Percentiles rank a stretch among this genome's conserved stretches.
Evolutionary conservation across 345 rosid genomes (phyloP).

Genomic region (Arabis alpina): DNA sequence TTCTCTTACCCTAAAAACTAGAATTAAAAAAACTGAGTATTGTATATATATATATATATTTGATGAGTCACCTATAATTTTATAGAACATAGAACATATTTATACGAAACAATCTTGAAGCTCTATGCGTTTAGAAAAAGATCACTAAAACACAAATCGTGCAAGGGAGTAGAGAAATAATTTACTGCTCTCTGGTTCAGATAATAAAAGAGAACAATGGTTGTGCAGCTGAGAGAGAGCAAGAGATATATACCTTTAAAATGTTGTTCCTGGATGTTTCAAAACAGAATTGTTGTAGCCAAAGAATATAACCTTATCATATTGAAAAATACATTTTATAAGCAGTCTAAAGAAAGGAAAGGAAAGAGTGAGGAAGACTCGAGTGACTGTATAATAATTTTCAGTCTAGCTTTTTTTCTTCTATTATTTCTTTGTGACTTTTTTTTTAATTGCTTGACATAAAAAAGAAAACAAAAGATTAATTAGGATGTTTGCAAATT

Average conservation of each 20-base stretch:
- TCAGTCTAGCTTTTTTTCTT: not conserved
- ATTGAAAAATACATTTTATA: not conserved
- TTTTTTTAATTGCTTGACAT: too few relatives aligned
- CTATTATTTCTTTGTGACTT: too few relatives aligned
- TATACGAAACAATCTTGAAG: not conserved
- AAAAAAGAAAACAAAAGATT: not conserved
- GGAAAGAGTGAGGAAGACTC: not conserved
- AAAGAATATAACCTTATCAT: not conserved
- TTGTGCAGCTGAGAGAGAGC: not conserved
- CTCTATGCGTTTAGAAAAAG: not conserved
- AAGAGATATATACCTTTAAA: not conserved
- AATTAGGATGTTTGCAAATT: too few relatives aligned
- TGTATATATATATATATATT: not conserved
- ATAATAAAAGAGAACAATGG: not conserved
- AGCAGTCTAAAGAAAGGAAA: not conserved
- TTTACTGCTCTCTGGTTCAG: not conserved
- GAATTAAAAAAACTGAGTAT: not conserved
- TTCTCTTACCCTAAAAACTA: not conserved
- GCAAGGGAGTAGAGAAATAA: not conserved
- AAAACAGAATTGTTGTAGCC: not conserved
- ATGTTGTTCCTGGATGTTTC: slow-evolving; percentile 2
- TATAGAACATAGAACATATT: slow-evolving; percentile 1
- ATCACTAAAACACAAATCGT: not conserved
- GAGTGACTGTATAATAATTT: not conserved
- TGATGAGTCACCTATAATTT: not conserved